Base-by-base conservation (phyloP, 148 eudicot genomes). In the Chenopodium suecicum region DNA sequence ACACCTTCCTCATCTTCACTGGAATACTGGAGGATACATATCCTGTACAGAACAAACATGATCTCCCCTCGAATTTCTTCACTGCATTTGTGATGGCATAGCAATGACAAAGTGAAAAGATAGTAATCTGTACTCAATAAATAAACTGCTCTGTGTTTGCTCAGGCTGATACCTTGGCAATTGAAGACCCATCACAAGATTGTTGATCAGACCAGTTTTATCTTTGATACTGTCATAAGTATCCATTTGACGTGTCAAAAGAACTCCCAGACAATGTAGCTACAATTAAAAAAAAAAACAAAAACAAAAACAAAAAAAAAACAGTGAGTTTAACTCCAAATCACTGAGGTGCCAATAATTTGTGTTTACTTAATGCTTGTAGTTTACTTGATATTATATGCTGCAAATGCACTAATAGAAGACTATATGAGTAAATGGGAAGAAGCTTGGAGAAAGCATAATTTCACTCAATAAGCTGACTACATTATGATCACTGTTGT, bases 181-280 rank as follows among this genome's bases (percentile, higher is more conserved):
- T 79, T 96, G 97, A 75, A 96, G 99, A 79, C 99, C 99, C 27
- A 82, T 82, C 29, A 91, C 86, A 64, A 96, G 90, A 85, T 96
- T 96, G 88, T 86, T 83, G 84, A 91, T 85, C 76, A 96, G 91
- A 70, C 85, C 87, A 70, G 93, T 80, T 81, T 88, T 89, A 64
- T 91, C 90, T 83, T 82, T 91, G 77, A 94, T 86, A 83, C 84
- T 84, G 7, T 76, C 75, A 79, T 86, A 91, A 47, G 91, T 80
- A 73, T 76, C 80, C 77, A 82, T 86, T 84, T 90, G 89, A 79
- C 81, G 82, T 84, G 89, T 89, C 89, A 96, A 88, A 70, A 96
- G 95, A 84, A 90, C 83, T 67, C 99, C 99, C 66, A 96, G 87
- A 89, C 99, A 96, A 78, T 96, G 99, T 68, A 96, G 90, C 99